Percentiles rank a stretch among this genome's conserved stretches.
phyloP scores from a whole-genome alignment of 1,284 basidiomycete genomes.

The Cryptococcus hybrid region DNA sequence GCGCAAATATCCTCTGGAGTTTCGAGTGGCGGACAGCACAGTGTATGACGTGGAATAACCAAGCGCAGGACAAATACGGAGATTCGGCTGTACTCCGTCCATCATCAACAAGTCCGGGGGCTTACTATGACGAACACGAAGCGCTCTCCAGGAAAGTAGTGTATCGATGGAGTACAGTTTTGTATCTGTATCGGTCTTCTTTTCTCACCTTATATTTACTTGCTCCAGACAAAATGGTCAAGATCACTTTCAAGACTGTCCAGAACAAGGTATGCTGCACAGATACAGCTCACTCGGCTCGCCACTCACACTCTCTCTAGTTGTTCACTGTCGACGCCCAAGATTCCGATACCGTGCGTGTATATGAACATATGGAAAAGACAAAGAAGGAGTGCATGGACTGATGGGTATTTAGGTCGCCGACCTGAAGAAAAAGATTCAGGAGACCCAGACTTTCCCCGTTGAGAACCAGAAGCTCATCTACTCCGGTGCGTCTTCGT shows the following conservation, averaged over 20 bases:
- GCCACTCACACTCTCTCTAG: slow-evolving; percentile 49
- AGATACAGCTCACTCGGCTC: too few species aligned
- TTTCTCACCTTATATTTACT: background rate
- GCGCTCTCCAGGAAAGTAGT: background rate
- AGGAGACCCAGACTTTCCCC: slow-evolving; percentile 59
- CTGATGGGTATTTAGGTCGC: slow-evolving; percentile 54
- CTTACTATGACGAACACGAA: background rate
- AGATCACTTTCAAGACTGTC: slow-evolving; percentile 89
- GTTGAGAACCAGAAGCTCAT: slow-evolving; percentile 93
- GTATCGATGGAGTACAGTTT: background rate
- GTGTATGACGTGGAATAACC: background rate
- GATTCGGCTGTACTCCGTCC: background rate
- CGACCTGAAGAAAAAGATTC: slow-evolving; percentile 82
- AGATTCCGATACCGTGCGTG: slow-evolving; percentile 61
- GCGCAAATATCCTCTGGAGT: background rate
- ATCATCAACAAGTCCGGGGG: too few species aligned
- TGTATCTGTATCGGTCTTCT: background rate
- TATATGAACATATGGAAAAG: background rate
- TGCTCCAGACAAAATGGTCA: slow-evolving; percentile 61
- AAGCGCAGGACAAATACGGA: background rate
- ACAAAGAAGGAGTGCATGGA: background rate
- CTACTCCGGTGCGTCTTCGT: slow-evolving; percentile 67
- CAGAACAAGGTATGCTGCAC: slow-evolving; percentile 75
- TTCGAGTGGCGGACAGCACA: background rate
- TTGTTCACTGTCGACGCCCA: slow-evolving; percentile 70